Base-by-base conservation (phyloP, 495 filamentous ascomycete genomes). In the Aspergillus indologenus region DNA sequence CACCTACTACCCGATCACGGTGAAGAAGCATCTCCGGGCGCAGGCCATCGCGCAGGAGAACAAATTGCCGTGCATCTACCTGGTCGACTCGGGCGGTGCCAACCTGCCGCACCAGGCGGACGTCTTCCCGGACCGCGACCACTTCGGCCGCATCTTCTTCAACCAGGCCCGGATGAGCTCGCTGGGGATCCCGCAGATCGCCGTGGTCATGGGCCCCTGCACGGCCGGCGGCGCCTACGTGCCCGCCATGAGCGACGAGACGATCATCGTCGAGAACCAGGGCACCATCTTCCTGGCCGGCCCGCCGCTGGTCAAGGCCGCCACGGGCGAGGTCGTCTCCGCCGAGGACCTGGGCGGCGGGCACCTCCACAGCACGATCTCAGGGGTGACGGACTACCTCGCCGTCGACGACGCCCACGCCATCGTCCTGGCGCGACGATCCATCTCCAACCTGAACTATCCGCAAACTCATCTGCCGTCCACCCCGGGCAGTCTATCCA, bases 91-190 rank as follows among this genome's bases (percentile, higher is more conserved):
- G 0, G 94, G 94, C 48, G 94, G 94, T 64, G 94, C 92, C 22
- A 98, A 98, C 69, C 84, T 98, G 3, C 95, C 94, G 5, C 88
- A 98, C 64, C 94, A 98, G 72, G 88, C 93, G 3, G 92, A 96
- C 70, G 94, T 98, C 58, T 98, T 98, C 76, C 94, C 94, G 1
- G 94, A 98, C 68, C 81, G 85, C 40, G 91, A 97, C 15, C 93
- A 98, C 69, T 98, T 98, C 66, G 94, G 94, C 29, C 88, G 95
- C 56, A 96, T 98, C 63, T 98, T 98, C 81, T 98, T 88, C 78
- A 98, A 98, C 76, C 94, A 98, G 73, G 95, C 94, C n/a, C 81
- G 91, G 62, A 97, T 85, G 85, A 79, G 66, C 68, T 82, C 90
- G 8, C 70, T 85, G 20, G 89, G 90, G 9, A 96, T 98, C 59